Evolutionary conservation across 148 eudicot genomes (phyloP), one percentile per base, ranked within the genome.

Genomic region (Cornus controversa): DNA sequence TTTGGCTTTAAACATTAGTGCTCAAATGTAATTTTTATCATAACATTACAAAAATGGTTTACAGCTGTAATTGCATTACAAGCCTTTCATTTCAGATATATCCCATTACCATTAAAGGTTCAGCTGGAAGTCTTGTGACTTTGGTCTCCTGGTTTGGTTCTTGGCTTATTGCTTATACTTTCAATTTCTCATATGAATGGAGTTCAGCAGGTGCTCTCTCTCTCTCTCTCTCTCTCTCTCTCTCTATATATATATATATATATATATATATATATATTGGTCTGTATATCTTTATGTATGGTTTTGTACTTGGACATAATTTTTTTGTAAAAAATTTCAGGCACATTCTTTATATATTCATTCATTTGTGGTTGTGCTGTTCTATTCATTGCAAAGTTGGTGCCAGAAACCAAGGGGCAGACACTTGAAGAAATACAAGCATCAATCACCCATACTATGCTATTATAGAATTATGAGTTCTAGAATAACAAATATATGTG

Each of bases 331-430:
- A 14, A 29, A 28, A 50, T 77, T 2, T 20, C 31, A 75, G 77
- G 77, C 0, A 65, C 70, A 23, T 75, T 75, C 20, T 75, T 80
- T 66, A 54, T 81, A 68, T 24, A 81, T 53, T 82, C 86, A 31
- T 66, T 77, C 65, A 36, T 70, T 71, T 77, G 77, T 47, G 82
- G 36, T 6, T 62, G 67, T 57, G 73, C 80, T 15, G 67, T 84
- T 18, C 8, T 81, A 68, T 84, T 84, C 77, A 76, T 40, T 73
- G 87, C 84, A 0, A 81, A 66, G 54, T 67, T 84, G 75, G 78
- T 84, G 36, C 87, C 87, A 1, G 87, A 84, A 73, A 84, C 86
- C 2, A 84, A 80, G 40, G 86, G 84, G 74, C 82, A 45, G 58
- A 80, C 84, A 20, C 82, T 84, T 5, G 86, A 84, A 78, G 86